Base-by-base conservation (phyloP, 306 rosid species). In the Alnus rubra region DNA sequence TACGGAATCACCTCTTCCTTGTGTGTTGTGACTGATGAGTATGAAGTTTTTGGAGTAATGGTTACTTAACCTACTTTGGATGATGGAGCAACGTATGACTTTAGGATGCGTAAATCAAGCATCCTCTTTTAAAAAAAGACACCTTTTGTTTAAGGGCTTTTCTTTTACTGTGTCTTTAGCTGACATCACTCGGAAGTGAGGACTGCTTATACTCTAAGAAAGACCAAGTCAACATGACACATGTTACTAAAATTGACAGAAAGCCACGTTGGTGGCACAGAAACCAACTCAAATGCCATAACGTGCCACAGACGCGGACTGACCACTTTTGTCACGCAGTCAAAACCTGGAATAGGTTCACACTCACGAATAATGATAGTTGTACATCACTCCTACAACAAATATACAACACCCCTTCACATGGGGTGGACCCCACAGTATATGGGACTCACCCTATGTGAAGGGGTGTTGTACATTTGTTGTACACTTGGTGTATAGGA, bases 261-360 rank as follows among this genome's bases (percentile, higher is more conserved):
- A 62, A 62, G 68, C 18, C 39, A 31, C 42, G 18, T 13, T 30
- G 18, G 44, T 28, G 74, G n/a, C 28, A 42, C 16, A 55, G 18
- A 55, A 76, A 75, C 52, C 58, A 16, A 28, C 16, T 6, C 30
- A 31, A 50, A 45, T 13, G 67, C 37, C 78, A 76, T 77, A 62
- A 30, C 28, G 79, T 44, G 63, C 30, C 37, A 56, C 68, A 45
- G 51, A 78, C 82, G 75, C 77, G 78, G 63, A 80, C 58, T 51
- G 62, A 54, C 9, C 12, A 42, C 13, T 49, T 71, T 49, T 42
- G 74, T 50, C 79, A 86, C 58, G 30, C 49, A 64, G 31, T 68
- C 74, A 75, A 37, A 31, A 3, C 53, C 37, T 3, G 12, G 23
- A 15, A 48, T n/a, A 7, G 13, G 60, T 85, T 82, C 82, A 73